These are phyloP conservation scores for Bromus sterilis DNA, from an alignment of 176 grass and related monocot species.

Conservation along the genomic window DNA sequence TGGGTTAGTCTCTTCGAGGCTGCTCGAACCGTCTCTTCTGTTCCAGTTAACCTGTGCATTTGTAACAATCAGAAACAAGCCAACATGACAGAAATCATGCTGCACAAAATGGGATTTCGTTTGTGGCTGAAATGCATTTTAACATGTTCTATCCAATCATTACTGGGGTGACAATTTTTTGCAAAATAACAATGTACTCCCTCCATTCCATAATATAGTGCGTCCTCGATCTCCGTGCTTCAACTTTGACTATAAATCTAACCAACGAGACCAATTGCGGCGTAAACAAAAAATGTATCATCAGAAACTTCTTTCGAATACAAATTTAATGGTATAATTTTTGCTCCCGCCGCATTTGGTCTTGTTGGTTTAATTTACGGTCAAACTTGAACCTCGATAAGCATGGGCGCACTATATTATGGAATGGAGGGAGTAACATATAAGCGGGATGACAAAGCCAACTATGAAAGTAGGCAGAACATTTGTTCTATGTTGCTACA, in stretches of 20 bases:
- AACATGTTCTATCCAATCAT: not conserved
- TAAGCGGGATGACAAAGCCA: not conserved
- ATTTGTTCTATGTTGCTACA: not conserved
- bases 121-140: not conserved
- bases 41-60: slow-evolving; percentile 65
- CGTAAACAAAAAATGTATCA: too few relatives aligned
- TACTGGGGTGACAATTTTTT: not conserved
- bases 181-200: slow-evolving; percentile 1
- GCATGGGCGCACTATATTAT: too few relatives aligned
- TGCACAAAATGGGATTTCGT: not conserved
- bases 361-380: too few relatives aligned
- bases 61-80: slow-evolving; percentile 22
- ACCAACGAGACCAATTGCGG: too few relatives aligned
- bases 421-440: too few relatives aligned
- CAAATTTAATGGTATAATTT: too few relatives aligned
- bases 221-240: too few relatives aligned
- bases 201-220: too few relatives aligned
- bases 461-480: not conserved
- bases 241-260: too few relatives aligned
- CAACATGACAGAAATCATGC: not conserved
- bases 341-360: too few relatives aligned
- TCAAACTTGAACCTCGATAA: too few relatives aligned
- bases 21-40: slow-evolving; percentile 70
- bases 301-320: too few relatives aligned
- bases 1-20: slow-evolving; percentile 82